Base-by-base conservation (phyloP, 202 grass and related monocot genomes). In the Musa balbisiana region DNA sequence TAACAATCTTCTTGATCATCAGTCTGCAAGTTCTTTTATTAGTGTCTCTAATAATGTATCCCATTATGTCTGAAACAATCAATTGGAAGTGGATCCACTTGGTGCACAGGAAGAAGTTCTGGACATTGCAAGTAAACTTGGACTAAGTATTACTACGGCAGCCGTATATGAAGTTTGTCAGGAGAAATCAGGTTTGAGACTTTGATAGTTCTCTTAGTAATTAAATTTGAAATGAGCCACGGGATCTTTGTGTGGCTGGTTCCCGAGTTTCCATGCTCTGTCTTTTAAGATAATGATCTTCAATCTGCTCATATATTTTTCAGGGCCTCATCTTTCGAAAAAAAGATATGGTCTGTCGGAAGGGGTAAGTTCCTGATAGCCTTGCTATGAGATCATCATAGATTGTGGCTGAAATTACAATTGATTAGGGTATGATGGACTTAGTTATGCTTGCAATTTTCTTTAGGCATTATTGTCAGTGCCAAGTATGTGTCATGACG, bases 51-150 rank as follows among this genome's bases (percentile, higher is more conserved):
- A 16, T 83, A 50, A 66, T 80, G 0, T 33, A 49, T 77, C n/a
- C 51, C 2, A 53, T 76, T 58, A 49, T 74, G 63, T 50, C 9
- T 79, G 67, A 63, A 55, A 85, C 81, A 22, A 10, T 77, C 33
- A 77, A 65, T 19, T 83, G 53, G 72, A 72, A 97, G 93, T 89
- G 81, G 93, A 97, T 84, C 86, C 93, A 75, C 71, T 84, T 76
- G 84, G 93, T 64, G 93, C 93, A 67, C 93, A 97, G 50, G 76
- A 93, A 74, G 88, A 83, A 89, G 81, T 89, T 55, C 72, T 93
- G 71, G 79, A 87, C 12, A 55, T 91, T 74, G 86, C 88, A 72
- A 82, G 69, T 68, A 77, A 79, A 73, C 81, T 97, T 72, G 93
- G 86, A 78, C 64, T 97, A 51, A 67, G 84, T 68, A 83, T 97